These are phyloP conservation scores for Phaeosphaeria sp. DNA, from an alignment of 2,329 filamentous ascomycete genomes.

Conservation along the genomic window DNA sequence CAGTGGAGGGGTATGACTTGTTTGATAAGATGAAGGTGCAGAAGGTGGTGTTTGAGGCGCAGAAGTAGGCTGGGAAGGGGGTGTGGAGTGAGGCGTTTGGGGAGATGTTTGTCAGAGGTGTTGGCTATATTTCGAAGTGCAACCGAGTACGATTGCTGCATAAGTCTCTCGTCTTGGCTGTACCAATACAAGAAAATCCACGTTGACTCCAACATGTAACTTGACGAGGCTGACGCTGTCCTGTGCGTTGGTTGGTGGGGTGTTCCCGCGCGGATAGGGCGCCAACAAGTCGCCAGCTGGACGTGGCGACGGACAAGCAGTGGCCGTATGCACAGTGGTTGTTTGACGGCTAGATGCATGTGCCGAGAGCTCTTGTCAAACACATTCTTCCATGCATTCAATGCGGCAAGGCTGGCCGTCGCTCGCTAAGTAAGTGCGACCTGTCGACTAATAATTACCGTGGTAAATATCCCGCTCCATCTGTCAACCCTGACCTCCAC, in stretches of 20 bases:
- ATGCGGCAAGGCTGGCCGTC: constrained; percentile 36
- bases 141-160: neutral
- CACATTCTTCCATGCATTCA: constrained; percentile 20
- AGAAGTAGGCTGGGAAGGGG: constrained; percentile 33
- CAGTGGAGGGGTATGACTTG: constrained; percentile 59
- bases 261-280: neutral
- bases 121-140: neutral
- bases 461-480: constrained; percentile 29
- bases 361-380: constrained; percentile 12
- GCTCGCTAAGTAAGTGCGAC: constrained; percentile 41
- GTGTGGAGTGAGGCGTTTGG: constrained; percentile 7
- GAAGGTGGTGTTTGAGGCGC: constrained; percentile 59
- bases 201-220: neutral
- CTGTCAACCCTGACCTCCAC: constrained; percentile 2
- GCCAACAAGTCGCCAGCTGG: neutral
- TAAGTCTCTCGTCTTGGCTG: neutral
- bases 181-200: no score
- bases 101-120: neutral
- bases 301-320: neutral
- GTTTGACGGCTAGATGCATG: constrained; percentile 14
- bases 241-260: neutral
- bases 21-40: constrained; percentile 62
- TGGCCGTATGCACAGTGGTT: constrained; percentile 14
- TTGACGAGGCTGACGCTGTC: neutral
- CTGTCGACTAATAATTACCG: constrained; percentile 13